Evolutionary conservation across 164 flowering plant genomes (phyloP).

Genomic region (Berberis vulgaris): DNA sequence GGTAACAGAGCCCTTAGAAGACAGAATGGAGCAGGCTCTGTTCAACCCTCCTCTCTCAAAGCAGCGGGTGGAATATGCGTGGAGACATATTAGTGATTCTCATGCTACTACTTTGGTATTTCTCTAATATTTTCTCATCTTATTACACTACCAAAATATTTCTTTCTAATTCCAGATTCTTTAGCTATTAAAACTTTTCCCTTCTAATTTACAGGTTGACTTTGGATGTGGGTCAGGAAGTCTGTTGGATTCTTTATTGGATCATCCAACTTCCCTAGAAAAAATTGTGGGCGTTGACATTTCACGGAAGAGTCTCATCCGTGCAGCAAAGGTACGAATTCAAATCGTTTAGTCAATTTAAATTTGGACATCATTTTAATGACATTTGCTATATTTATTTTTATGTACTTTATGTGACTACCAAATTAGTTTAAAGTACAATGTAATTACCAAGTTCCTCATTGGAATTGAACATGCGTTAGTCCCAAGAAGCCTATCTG

Average conservation of each 20-base stretch:
- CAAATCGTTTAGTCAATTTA: too few species aligned
- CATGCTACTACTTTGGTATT: slow-evolving; percentile 68
- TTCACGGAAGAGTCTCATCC: slow-evolving; percentile 65
- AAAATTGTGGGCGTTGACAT: slow-evolving; percentile 82
- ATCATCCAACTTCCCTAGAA: slow-evolving; percentile 54
- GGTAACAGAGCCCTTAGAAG: slow-evolving; percentile 77
- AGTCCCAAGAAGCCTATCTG: too few species aligned
- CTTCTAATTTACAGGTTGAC: slow-evolving; percentile 54
- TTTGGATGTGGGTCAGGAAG: slow-evolving; percentile 98
- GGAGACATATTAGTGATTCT: slow-evolving; percentile 62
- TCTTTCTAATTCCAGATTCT: too few species aligned
- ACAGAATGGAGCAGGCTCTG: slow-evolving; percentile 93
- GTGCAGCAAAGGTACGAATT: slow-evolving; percentile 76
- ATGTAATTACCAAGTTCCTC: too few species aligned
- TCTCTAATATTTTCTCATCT: not conserved
- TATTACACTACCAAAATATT: too few species aligned
- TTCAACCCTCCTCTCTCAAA: slow-evolving; percentile 94
- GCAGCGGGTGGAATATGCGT: slow-evolving; percentile 91
- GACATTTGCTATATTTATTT: too few species aligned
- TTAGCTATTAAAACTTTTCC: not conserved
- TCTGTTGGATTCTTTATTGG: slow-evolving; percentile 63
- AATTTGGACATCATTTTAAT: too few species aligned
- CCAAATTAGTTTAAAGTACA: too few species aligned
- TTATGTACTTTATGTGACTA: too few species aligned
- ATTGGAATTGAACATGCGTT: too few species aligned